Conservation (phyloP, 352 stramenopile genomes). For the Phytophthora ramorum region DNA sequence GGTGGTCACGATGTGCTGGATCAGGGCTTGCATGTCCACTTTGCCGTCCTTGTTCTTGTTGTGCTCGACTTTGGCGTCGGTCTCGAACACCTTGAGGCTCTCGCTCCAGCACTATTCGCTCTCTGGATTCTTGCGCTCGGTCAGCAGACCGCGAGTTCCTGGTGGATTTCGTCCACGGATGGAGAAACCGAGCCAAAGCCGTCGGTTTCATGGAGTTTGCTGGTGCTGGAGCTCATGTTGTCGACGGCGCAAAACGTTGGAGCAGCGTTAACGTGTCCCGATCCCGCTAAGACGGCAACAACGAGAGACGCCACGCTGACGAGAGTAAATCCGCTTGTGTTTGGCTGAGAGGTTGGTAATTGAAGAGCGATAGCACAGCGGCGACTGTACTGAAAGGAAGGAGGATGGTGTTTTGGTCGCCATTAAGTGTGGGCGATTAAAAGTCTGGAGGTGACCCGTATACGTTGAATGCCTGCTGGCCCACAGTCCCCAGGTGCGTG, state of each 20-base stretch:
- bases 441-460: too few relatives aligned
- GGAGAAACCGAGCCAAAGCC: background rate
- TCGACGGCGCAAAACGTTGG: background rate
- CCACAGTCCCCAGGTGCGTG: too few relatives aligned
- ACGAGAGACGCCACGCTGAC: too few relatives aligned
- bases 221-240: background rate
- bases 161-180: background rate
- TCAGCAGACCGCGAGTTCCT: background rate
- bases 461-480: too few relatives aligned
- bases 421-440: too few relatives aligned
- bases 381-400: too few relatives aligned
- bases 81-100: background rate
- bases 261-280: background rate
- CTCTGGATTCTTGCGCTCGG: background rate
- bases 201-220: background rate
- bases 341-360: too few relatives aligned
- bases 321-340: too few relatives aligned
- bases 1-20: too few relatives aligned
- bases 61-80: background rate
- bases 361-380: too few relatives aligned
- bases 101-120: background rate
- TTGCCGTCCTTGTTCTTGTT: background rate
- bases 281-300: too few relatives aligned
- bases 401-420: too few relatives aligned
- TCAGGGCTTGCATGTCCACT: background rate